Evolutionary conservation across 108 stramenopile genomes (phyloP).

Genomic region (Cyclotella cryptica): DNA sequence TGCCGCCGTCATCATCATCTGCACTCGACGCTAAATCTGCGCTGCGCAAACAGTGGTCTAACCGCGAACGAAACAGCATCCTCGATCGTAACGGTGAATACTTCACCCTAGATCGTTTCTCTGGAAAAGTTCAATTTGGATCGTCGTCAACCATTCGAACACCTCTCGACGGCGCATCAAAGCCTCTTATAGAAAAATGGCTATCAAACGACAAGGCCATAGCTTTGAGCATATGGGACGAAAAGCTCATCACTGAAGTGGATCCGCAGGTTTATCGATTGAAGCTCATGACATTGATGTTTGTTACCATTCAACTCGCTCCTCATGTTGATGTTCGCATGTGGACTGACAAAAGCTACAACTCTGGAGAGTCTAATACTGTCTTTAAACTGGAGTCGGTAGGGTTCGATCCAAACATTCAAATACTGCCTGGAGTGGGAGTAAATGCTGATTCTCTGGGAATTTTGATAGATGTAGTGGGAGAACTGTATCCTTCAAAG

Average conservation of each 20-base stretch:
- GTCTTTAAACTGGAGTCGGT: conserved; percentile 76
- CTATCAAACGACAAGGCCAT: conserved; percentile 67
- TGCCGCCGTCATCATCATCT: conserved; percentile 1
- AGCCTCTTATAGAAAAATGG: conserved; percentile 57
- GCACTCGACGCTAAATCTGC: conserved; percentile 14
- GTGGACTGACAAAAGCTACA: conserved; percentile 61
- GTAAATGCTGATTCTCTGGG: conserved; percentile 62
- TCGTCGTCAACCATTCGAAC: conserved; percentile 69
- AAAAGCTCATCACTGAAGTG: conserved; percentile 60
- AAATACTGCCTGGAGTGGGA: conserved; percentile 71
- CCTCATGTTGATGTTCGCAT: conserved; percentile 80
- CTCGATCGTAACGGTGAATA: conserved; percentile 71
- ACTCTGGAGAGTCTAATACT: conserved; percentile 10
- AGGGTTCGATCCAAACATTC: conserved; percentile 80
- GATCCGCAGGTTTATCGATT: conserved; percentile 65
- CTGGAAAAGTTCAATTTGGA: conserved; percentile 76
- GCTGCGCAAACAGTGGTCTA: conserved; percentile 42
- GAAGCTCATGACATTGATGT: conserved; percentile 81
- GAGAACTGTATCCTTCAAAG: conserved; percentile 65
- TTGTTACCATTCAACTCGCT: conserved; percentile 76
- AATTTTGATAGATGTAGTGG: conserved; percentile 78
- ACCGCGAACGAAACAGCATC: conserved; percentile 61
- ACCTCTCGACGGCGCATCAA: conserved; percentile 46
- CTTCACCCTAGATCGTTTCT: conserved; percentile 66
- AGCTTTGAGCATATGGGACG: conserved; percentile 80